phyloP scores from a whole-genome alignment of 2,329 filamentous ascomycete genomes.

The Juglanconis sp. region DNA sequence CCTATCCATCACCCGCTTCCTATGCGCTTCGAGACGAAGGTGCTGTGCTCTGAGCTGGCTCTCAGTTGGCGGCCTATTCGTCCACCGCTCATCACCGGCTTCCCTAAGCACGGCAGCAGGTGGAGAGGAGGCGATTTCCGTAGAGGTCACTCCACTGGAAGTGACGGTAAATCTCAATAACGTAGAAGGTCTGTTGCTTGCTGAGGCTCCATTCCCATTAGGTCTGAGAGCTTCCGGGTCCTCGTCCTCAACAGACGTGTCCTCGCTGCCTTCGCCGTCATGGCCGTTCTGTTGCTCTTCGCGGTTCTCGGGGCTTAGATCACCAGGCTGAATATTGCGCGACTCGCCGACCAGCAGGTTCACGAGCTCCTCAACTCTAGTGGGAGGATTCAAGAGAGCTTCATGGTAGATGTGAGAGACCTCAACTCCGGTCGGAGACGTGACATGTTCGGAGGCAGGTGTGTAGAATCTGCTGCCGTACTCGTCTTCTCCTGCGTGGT shows the following conservation, averaged over 20 bases:
- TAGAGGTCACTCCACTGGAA: not conserved
- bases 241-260: conserved; percentile 20
- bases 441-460: conserved; percentile 16
- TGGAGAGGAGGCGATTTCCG: not conserved
- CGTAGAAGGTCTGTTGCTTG: not conserved
- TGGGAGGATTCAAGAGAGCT: conserved; percentile 44
- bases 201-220: not conserved
- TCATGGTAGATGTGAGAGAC: conserved; percentile 34
- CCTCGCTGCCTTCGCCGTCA: conserved; percentile 10
- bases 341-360: conserved; percentile 34
- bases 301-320: conserved; percentile 1
- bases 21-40: conserved; percentile 31
- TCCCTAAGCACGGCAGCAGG: conserved; percentile 6
- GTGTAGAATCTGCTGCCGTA: conserved; percentile 32
- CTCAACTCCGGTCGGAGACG: conserved; percentile 11
- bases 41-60: conserved; percentile 38
- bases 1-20: conserved; percentile 36
- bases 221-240: conserved; percentile 14
- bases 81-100: conserved; percentile 26
- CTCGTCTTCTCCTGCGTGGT: conserved; percentile 27
- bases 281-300: conserved; percentile 14
- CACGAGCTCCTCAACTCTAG: conserved; percentile 40
- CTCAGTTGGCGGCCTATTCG: conserved; percentile 34
- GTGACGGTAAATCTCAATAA: not conserved
- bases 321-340: conserved; percentile 19